Percentiles rank a stretch among this genome's conserved stretches.
Conservation (phyloP, 1,139 yeast species). For the Taphrina wiesneri region DNA sequence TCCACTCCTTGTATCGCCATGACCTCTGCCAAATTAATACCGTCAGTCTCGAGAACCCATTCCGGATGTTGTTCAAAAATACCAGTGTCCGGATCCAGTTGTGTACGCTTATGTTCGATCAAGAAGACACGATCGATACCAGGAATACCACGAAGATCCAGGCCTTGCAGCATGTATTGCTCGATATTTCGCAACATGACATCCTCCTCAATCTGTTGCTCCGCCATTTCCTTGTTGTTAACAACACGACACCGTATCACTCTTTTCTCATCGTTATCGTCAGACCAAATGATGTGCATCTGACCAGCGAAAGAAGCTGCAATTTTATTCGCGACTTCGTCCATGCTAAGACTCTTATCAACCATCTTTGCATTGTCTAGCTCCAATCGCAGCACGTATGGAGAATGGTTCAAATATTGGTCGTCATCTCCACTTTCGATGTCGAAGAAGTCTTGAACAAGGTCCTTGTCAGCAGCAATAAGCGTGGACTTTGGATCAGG, state of each 20-base stretch:
- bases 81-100: slow-evolving; percentile 50
- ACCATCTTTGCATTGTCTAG: slow-evolving; percentile 98
- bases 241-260: slow-evolving; percentile 93
- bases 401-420: slow-evolving; percentile 93
- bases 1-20: slow-evolving; percentile 96
- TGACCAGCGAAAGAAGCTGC: slow-evolving; percentile 74
- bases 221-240: slow-evolving; percentile 88
- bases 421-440: slow-evolving; percentile 83
- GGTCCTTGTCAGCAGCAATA: slow-evolving; percentile 93
- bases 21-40: slow-evolving; percentile 92
- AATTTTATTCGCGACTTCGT: slow-evolving; percentile 95
- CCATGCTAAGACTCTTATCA: slow-evolving; percentile 96
- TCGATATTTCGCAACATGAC: slow-evolving; percentile 93
- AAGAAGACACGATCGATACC: slow-evolving; percentile 88
- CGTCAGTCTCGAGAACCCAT: slow-evolving; percentile 99
- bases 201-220: slow-evolving; percentile 88
- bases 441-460: slow-evolving; percentile 94
- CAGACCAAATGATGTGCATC: slow-evolving; percentile 98
- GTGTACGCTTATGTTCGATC: slow-evolving; percentile 84
- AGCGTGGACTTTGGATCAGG: slow-evolving; percentile 97
- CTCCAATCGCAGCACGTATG: slow-evolving; percentile 95
- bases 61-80: slow-evolving; percentile 87
- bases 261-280: slow-evolving; percentile 96
- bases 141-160: slow-evolving; percentile 92
- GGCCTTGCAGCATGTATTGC: slow-evolving; percentile 92